phyloP scores from a whole-genome alignment of 163 green algal genomes.

The Chlamydomonas reinhardtii region DNA sequence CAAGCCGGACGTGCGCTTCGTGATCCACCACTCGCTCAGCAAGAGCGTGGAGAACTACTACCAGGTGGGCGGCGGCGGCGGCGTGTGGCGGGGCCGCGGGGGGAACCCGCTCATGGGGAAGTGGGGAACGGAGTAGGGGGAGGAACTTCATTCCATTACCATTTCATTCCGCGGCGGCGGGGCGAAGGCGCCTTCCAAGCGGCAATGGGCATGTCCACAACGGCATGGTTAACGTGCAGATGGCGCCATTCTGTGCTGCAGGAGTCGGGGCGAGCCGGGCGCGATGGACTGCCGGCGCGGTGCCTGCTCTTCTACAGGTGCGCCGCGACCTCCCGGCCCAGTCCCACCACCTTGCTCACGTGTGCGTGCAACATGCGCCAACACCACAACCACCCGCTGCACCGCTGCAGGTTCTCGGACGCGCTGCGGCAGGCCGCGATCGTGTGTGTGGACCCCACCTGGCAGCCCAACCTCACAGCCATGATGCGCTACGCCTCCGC shows the following conservation, averaged over 20 bases:
- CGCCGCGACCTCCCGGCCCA: too few species aligned
- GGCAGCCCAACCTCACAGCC: constrained; percentile 60
- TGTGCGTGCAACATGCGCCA: not conserved
- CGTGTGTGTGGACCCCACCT: constrained; percentile 71
- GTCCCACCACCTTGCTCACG: too few species aligned
- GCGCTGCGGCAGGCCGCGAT: constrained; percentile 65
- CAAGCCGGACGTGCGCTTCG: constrained; percentile 91
- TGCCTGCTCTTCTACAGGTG: constrained; percentile 83
- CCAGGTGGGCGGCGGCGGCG: constrained; percentile 28
- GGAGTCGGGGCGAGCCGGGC: constrained; percentile 78
- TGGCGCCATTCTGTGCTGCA: constrained; percentile 39
- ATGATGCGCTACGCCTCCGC: constrained; percentile 56
- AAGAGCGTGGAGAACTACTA: constrained; percentile 77
- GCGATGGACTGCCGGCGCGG: constrained; percentile 78
- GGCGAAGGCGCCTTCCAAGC: too few species aligned
- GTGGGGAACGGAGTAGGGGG: too few species aligned
- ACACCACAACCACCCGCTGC: not conserved
- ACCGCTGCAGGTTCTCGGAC: constrained; percentile 58
- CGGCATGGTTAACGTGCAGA: not conserved
- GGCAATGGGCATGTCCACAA: too few species aligned
- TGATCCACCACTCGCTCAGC: constrained; percentile 68
- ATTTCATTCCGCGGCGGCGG: too few species aligned
- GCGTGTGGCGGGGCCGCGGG: too few species aligned
- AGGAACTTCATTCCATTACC: too few species aligned
- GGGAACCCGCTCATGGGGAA: too few species aligned